Conservation (phyloP, 2,329 filamentous ascomycete species). For the Alternaria panax region DNA sequence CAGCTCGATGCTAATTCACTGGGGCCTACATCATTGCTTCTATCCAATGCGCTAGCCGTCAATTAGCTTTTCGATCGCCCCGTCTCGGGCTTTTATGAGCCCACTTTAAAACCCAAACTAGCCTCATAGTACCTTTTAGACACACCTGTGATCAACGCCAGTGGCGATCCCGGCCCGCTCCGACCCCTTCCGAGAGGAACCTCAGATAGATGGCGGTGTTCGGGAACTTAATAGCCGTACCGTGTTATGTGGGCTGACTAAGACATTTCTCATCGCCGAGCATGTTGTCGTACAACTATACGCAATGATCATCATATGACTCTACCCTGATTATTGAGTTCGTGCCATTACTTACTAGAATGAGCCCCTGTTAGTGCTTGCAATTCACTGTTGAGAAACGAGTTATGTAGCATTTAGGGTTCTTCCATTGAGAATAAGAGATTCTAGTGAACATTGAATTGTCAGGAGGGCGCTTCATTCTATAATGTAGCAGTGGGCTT, state of each 20-base stretch:
- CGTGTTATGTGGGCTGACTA: neutral
- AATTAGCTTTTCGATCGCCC: neutral
- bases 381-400: neutral
- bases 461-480: neutral
- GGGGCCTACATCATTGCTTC: constrained; percentile 2
- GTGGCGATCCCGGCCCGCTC: neutral
- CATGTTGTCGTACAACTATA: neutral
- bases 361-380: neutral
- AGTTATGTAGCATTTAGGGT: neutral
- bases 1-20: neutral
- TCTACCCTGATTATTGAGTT: neutral
- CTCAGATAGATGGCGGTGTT: neutral
- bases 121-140: neutral
- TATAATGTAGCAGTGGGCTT: neutral
- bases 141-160: neutral
- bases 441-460: neutral
- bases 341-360: neutral
- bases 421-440: neutral
- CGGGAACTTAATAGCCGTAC: too few species aligned
- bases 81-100: neutral
- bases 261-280: neutral
- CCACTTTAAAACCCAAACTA: neutral
- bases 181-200: neutral
- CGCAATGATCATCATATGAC: neutral
- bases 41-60: neutral